These are phyloP conservation scores for Hyaloscypha variabilis DNA, from an alignment of 495 filamentous ascomycete species.

Conservation along the genomic window DNA sequence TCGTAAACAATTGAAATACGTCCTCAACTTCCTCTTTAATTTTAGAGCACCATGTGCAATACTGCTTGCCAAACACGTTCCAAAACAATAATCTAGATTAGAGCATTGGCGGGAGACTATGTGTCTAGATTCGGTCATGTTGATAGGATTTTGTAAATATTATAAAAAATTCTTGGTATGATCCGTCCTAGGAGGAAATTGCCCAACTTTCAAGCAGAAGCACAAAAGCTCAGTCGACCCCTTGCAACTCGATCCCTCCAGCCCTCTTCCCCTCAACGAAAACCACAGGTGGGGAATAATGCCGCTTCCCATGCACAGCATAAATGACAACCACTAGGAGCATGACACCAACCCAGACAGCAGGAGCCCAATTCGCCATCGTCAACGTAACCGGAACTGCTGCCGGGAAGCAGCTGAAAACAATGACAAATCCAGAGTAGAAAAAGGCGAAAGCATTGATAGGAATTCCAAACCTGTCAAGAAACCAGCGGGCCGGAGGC, in stretches of 20 bases:
- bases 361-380: slow-evolving; percentile 50
- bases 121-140: no score
- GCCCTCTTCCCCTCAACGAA: slow-evolving; percentile 23
- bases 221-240: not conserved
- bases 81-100: no score
- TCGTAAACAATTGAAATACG: no score
- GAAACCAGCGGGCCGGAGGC: slow-evolving; percentile 44
- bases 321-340: slow-evolving; percentile 33
- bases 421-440: slow-evolving; percentile 39
- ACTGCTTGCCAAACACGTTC: no score
- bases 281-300: slow-evolving; percentile 7
- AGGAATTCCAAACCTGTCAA: slow-evolving; percentile 38
- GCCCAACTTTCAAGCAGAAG: not conserved
- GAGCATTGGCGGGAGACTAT: no score
- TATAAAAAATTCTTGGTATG: no score
- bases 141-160: no score
- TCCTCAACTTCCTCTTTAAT: no score
- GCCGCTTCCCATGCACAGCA: slow-evolving; percentile 22
- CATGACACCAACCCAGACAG: slow-evolving; percentile 45
- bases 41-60: no score
- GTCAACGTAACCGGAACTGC: slow-evolving; percentile 35
- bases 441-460: slow-evolving; percentile 41
- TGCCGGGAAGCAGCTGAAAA: slow-evolving; percentile 48
- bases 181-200: not conserved
- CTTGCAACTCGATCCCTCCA: slow-evolving; percentile 33